phyloP scores from a whole-genome alignment of 768 basidiomycete species.

The Boletus vinaceobasis region DNA sequence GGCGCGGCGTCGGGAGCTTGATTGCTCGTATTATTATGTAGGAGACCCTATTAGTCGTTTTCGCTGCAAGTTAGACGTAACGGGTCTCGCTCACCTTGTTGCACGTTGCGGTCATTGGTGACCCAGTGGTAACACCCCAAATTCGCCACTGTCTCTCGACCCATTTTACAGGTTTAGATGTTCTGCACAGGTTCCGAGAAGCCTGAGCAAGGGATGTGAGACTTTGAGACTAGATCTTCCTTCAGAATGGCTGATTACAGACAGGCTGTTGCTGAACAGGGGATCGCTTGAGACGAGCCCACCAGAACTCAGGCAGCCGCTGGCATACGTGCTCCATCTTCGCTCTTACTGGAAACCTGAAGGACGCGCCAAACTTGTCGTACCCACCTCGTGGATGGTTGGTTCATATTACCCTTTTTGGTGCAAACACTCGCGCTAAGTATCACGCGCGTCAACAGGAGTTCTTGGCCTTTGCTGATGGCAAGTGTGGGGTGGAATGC shows the following conservation, averaged over 20 bases:
- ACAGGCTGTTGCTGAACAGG: constrained; percentile 9
- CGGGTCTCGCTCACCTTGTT: neutral
- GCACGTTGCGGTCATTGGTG: neutral
- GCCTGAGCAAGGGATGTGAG: constrained; percentile 8
- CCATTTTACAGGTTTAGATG: constrained; percentile 5
- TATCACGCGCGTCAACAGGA: constrained; percentile 3
- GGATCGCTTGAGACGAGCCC: constrained; percentile 11
- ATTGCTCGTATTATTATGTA: constrained; percentile 8
- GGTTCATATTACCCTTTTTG: neutral
- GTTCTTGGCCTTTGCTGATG: constrained; percentile 1
- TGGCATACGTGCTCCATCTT: constrained; percentile 24
- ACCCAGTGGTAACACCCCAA: neutral
- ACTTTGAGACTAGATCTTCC: neutral
- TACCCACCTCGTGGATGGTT: constrained; percentile 28
- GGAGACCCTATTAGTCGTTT: neutral
- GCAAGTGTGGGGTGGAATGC: neutral
- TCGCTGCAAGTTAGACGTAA: constrained; percentile 13
- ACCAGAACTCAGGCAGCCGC: constrained; percentile 13
- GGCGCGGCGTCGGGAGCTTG: neutral
- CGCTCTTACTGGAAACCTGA: constrained; percentile 21
- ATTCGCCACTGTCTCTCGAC: neutral
- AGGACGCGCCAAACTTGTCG: constrained; percentile 14
- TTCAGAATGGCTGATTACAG: neutral
- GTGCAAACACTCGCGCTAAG: neutral
- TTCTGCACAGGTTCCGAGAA: neutral